phyloP scores from a whole-genome alignment of 208 protist genomes.

The Leishmania turanica region DNA sequence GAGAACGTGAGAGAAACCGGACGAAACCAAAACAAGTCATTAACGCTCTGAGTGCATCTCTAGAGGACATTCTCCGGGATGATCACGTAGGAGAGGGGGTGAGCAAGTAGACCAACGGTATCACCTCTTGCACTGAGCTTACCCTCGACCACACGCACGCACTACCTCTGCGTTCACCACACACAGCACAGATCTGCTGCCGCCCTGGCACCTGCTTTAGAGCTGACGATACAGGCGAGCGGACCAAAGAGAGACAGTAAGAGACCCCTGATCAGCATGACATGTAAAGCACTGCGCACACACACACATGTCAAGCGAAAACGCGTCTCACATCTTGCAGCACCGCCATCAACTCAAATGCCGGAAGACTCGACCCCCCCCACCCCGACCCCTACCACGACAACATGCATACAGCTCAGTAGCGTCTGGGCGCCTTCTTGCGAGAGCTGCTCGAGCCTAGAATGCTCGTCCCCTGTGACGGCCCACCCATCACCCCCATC shows the following conservation, averaged over 20 bases:
- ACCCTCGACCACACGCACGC: neutral
- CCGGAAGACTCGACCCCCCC: neutral
- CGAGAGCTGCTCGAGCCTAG: conserved; percentile 3
- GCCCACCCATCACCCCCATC: neutral
- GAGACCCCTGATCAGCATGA: neutral
- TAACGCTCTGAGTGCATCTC: neutral
- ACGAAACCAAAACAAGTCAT: neutral
- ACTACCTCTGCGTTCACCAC: neutral
- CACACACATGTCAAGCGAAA: neutral
- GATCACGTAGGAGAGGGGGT: neutral
- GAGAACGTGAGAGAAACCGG: neutral
- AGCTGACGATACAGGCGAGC: neutral
- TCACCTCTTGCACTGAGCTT: neutral
- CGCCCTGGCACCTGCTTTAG: neutral
- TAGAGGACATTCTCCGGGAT: neutral
- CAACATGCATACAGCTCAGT: neutral
- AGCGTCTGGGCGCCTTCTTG: conserved; percentile 2
- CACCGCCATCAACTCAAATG: neutral
- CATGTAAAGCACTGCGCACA: neutral
- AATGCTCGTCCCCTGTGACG: conserved; percentile 4
- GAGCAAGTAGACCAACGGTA: neutral
- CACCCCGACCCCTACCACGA: too few species aligned
- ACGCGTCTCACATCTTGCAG: neutral
- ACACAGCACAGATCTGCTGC: neutral
- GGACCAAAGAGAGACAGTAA: neutral